A percentile compares a stretch with the other conserved stretches of the same genome.
Conservation (phyloP, 805 yeast genomes). For the Wickerhamomyces mucosus region DNA sequence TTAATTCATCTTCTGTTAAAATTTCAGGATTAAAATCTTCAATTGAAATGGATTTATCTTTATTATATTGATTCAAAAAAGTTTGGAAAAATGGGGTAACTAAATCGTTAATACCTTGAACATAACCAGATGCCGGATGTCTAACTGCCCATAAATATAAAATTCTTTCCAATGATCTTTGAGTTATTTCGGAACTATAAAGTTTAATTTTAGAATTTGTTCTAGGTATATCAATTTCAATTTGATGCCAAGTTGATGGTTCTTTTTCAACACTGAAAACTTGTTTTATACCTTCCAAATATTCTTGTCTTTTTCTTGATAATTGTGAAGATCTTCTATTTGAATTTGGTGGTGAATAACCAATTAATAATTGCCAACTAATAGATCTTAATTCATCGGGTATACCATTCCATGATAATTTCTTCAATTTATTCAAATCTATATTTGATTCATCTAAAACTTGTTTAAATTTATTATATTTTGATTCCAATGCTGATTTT, state of each 20-base stretch:
- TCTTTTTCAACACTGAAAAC: constrained; percentile 53
- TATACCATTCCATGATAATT: constrained; percentile 90
- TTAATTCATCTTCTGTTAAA: constrained; percentile 49
- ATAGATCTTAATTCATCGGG: constrained; percentile 74
- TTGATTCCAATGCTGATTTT: constrained; percentile 48
- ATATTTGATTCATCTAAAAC: constrained; percentile 44
- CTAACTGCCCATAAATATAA: constrained; percentile 91
- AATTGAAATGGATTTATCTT: constrained; percentile 32
- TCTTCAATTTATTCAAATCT: constrained; percentile 60
- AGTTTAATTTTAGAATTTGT: constrained; percentile 80
- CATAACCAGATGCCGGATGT: constrained; percentile 97
- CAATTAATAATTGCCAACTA: constrained; percentile 84
- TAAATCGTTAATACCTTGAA: constrained; percentile 93
- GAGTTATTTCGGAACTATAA: constrained; percentile 62
- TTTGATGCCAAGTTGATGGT: constrained; percentile 88
- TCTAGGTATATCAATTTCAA: constrained; percentile 87
- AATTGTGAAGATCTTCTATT: constrained; percentile 64
- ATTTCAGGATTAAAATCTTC: constrained; percentile 53
- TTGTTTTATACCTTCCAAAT: constrained; percentile 62
- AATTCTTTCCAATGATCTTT: constrained; percentile 68
- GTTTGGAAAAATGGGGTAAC: constrained; percentile 90
- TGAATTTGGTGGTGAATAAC: constrained; percentile 82
- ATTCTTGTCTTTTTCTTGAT: constrained; percentile 77
- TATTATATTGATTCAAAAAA: constrained; percentile 60
- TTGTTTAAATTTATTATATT: constrained; percentile 58